phyloP scores from a whole-genome alignment of 805 yeast genomes.

The Spathaspora hagerdaliae region DNA sequence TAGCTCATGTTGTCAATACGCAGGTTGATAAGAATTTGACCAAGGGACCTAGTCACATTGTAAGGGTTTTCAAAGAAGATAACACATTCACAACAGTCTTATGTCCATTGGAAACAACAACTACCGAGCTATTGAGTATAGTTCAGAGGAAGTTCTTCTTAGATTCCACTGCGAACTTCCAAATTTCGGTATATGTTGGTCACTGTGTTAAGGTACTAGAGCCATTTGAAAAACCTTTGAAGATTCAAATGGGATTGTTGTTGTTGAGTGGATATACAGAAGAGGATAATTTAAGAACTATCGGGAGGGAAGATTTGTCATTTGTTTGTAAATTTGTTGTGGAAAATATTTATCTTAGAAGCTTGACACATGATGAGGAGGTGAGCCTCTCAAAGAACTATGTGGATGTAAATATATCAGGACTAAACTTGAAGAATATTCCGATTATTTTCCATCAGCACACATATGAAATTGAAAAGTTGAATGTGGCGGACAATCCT shows the following conservation, averaged over 20 bases:
- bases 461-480: slow-evolving; percentile 72
- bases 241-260: slow-evolving; percentile 69
- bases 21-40: slow-evolving; percentile 6
- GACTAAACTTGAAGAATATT: slow-evolving; percentile 74
- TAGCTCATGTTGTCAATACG: slow-evolving; percentile 12
- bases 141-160: slow-evolving; percentile 77
- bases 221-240: slow-evolving; percentile 69
- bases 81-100: slow-evolving; percentile 82
- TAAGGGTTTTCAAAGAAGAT: slow-evolving; percentile 78
- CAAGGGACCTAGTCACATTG: slow-evolving; percentile 39
- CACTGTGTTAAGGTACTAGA: slow-evolving; percentile 70
- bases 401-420: slow-evolving; percentile 67
- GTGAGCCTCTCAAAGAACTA: slow-evolving; percentile 61
- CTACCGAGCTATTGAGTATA: slow-evolving; percentile 64
- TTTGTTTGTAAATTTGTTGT: slow-evolving; percentile 78
- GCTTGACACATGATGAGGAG: slow-evolving; percentile 65
- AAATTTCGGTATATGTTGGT: slow-evolving; percentile 72
- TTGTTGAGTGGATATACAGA: slow-evolving; percentile 75
- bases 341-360: slow-evolving; percentile 57
- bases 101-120: slow-evolving; percentile 74
- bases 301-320: slow-evolving; percentile 82
- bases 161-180: slow-evolving; percentile 67
- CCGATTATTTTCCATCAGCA: slow-evolving; percentile 80
- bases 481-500: slow-evolving; percentile 85
- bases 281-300: slow-evolving; percentile 68